Conservation (phyloP, 2,329 filamentous ascomycete species). For the Xylariaceae sp. region DNA sequence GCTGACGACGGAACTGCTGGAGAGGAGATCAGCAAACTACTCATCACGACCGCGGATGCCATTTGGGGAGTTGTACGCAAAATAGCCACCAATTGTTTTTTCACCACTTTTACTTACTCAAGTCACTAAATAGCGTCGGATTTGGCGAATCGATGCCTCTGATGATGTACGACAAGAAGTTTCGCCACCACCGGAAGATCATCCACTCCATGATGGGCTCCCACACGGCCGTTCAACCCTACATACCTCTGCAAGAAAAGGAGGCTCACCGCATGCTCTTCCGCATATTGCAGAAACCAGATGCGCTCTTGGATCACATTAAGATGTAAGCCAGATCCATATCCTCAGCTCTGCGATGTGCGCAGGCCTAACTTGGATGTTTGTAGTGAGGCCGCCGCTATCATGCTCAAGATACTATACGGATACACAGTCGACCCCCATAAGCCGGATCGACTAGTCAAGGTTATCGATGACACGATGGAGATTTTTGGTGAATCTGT, state of each 20-base stretch:
- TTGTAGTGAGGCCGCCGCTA: conserved; percentile 24
- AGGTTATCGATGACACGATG: conserved; percentile 19
- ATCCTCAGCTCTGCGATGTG: neutral
- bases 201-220: conserved; percentile 31
- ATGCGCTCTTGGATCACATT: conserved; percentile 7
- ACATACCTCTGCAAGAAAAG: conserved; percentile 11
- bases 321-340: conserved; percentile 9
- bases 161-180: conserved; percentile 23
- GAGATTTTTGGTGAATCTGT: conserved; percentile 18
- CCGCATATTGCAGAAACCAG: conserved; percentile 14
- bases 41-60: conserved; percentile 29
- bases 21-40: conserved; percentile 32
- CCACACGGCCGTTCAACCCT: conserved; percentile 16
- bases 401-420: conserved; percentile 29
- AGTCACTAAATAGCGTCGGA: conserved; percentile 19
- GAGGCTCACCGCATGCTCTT: conserved; percentile 19
- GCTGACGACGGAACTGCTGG: conserved; percentile 35
- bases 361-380: neutral
- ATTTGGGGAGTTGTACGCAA: conserved; percentile 21
- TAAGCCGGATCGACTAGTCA: conserved; percentile 24
- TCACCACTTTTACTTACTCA: neutral
- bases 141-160: conserved; percentile 22
- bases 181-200: conserved; percentile 26
- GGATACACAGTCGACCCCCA: conserved; percentile 27
- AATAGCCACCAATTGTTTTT: no score